A percentile compares a stretch with the other conserved stretches of the same genome.
These are phyloP conservation scores for Cupressus sempervirens DNA, from an alignment of 75 land plant genomes.

Conservation along the genomic window DNA sequence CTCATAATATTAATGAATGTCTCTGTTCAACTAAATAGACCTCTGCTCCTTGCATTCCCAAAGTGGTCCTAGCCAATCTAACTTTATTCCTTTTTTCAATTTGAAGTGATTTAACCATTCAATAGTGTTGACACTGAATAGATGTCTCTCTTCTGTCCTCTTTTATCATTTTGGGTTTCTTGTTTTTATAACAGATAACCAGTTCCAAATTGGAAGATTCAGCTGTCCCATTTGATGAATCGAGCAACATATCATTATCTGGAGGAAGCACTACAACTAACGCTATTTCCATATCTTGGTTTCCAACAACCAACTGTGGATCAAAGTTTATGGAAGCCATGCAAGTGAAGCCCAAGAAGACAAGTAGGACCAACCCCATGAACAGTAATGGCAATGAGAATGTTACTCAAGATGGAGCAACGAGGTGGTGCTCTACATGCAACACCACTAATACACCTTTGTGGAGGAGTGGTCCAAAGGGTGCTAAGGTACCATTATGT, in stretches of 20 bases:
- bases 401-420: not conserved
- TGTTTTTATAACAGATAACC: not conserved
- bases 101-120: too few relatives aligned
- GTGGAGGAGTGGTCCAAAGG: constrained; percentile 86
- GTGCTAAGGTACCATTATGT: constrained; percentile 67
- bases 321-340: not conserved
- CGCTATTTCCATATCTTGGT: not conserved
- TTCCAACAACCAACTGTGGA: not conserved
- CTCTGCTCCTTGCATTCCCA: too few relatives aligned
- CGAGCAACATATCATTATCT: not conserved
- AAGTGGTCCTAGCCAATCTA: too few relatives aligned
- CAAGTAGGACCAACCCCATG: too few relatives aligned
- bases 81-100: too few relatives aligned
- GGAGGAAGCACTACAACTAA: not conserved
- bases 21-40: too few relatives aligned
- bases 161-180: not conserved
- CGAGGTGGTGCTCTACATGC: constrained; percentile 70
- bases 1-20: too few relatives aligned
- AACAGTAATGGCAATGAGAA: not conserved
- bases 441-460: constrained; percentile 82
- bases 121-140: too few relatives aligned
- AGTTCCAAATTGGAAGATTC: not conserved
- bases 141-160: too few relatives aligned
- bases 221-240: not conserved
- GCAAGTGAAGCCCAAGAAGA: not conserved